These are phyloP conservation scores for Ustilago xerochloae DNA, from an alignment of 1,284 basidiomycete species.

Conservation along the genomic window DNA sequence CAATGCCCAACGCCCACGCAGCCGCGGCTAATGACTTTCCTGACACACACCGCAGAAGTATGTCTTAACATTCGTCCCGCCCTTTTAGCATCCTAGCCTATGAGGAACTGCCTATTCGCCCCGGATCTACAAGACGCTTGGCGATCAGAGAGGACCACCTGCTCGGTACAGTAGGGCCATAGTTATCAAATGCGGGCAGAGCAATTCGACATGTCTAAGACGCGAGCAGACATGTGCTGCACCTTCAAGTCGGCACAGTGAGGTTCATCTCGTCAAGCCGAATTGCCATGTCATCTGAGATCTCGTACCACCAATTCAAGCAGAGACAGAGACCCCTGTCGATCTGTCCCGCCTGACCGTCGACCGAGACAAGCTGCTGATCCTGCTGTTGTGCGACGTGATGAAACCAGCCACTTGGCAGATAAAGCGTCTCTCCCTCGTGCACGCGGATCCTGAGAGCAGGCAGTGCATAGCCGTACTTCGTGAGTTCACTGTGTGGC, in stretches of 20 bases:
- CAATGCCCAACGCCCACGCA: too few relatives aligned
- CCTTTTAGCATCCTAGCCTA: too few relatives aligned
- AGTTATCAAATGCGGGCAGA: too few relatives aligned
- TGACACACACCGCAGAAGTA: too few relatives aligned
- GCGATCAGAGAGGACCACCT: too few relatives aligned
- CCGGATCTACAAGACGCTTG: too few relatives aligned
- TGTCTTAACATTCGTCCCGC: too few relatives aligned
- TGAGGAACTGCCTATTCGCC: too few relatives aligned
- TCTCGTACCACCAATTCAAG: constrained; percentile 66
- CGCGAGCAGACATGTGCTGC: not conserved
- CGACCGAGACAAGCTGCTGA: constrained; percentile 9
- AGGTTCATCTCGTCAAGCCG: constrained; percentile 35
- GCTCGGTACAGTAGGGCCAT: too few relatives aligned
- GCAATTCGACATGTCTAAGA: not conserved
- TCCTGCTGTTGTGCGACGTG: constrained; percentile 60
- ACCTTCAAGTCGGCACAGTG: not conserved
- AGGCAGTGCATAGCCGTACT: constrained; percentile 48
- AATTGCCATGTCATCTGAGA: constrained; percentile 43
- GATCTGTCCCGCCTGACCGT: not conserved
- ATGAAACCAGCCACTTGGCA: constrained; percentile 63
- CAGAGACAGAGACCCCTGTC: constrained; percentile 53
- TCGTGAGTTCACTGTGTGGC: constrained; percentile 15
- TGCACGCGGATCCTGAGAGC: constrained; percentile 55
- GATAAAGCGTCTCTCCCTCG: constrained; percentile 57
- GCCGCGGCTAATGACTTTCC: too few relatives aligned